phyloP scores from a whole-genome alignment of 805 yeast genomes.

The Candida michaelii region DNA sequence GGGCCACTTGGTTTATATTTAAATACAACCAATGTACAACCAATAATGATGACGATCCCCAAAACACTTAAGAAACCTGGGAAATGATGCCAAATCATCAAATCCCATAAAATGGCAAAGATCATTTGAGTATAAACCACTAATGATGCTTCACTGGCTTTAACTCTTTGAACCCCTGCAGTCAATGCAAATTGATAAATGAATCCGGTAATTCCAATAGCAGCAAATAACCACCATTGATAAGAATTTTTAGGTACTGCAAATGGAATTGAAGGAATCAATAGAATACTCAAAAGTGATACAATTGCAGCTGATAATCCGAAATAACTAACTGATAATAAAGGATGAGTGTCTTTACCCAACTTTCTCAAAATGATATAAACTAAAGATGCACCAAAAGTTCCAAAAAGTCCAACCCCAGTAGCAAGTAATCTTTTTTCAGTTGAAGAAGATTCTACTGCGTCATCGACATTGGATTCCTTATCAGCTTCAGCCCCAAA shows the following conservation, averaged over 20 bases:
- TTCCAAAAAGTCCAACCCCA: conserved; percentile 62
- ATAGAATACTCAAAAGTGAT: conserved; percentile 50
- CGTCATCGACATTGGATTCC: conserved; percentile 26
- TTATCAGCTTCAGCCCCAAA: conserved; percentile 47
- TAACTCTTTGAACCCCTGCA: conserved; percentile 78
- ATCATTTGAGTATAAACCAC: conserved; percentile 76
- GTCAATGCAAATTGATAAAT: conserved; percentile 77
- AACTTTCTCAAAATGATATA: conserved; percentile 71
- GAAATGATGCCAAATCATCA: conserved; percentile 64
- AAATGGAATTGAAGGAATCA: conserved; percentile 59
- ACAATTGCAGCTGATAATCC: conserved; percentile 60
- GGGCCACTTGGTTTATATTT: conserved; percentile 16
- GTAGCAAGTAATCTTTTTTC: conserved; percentile 62
- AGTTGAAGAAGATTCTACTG: conserved; percentile 53
- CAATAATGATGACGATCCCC: conserved; percentile 69
- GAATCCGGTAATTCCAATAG: conserved; percentile 78
- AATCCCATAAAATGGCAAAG: conserved; percentile 77
- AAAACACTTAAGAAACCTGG: conserved; percentile 68
- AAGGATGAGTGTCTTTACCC: conserved; percentile 77
- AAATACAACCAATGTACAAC: conserved; percentile 59
- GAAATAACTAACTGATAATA: conserved; percentile 75
- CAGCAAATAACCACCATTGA: conserved; percentile 65
- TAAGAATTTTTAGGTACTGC: conserved; percentile 56
- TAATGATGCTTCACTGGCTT: conserved; percentile 72
- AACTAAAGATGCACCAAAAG: conserved; percentile 67